phyloP scores from a whole-genome alignment of 164 flowering plant genomes.

The Vitis rupestris region DNA sequence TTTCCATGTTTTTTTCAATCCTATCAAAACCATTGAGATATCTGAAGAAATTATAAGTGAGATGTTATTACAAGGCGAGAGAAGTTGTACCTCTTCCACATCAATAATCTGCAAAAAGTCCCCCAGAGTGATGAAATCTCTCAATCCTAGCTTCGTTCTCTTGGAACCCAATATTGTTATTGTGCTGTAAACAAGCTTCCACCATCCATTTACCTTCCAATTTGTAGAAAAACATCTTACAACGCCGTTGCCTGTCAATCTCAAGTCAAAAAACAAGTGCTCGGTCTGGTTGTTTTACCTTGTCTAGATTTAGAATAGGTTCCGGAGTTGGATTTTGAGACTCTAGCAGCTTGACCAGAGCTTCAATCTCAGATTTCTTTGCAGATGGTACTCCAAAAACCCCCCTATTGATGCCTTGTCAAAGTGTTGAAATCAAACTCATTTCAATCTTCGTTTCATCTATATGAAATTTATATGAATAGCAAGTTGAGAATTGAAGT shows the following conservation, averaged over 20 bases:
- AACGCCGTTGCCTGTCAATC: neutral
- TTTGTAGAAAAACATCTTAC: neutral
- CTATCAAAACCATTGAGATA: too few relatives aligned
- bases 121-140: conserved; percentile 79
- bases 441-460: conserved; percentile 7
- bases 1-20: too few relatives aligned
- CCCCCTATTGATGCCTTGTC: conserved; percentile 78
- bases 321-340: conserved; percentile 78
- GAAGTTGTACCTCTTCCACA: conserved; percentile 50
- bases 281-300: conserved; percentile 37
- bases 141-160: conserved; percentile 91
- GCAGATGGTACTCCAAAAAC: conserved; percentile 79
- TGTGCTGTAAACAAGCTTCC: conserved; percentile 91
- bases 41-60: too few relatives aligned
- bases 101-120: conserved; percentile 77
- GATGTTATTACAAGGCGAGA: neutral
- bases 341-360: conserved; percentile 59
- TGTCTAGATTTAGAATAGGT: conserved; percentile 57
- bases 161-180: conserved; percentile 83
- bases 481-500: neutral
- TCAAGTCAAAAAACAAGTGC: neutral
- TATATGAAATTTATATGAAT: neutral
- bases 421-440: conserved; percentile 4
- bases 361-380: conserved; percentile 73
- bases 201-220: conserved; percentile 70